These are phyloP conservation scores for Solanum chacoense DNA, from an alignment of 305 asterid species.

Conservation along the genomic window DNA sequence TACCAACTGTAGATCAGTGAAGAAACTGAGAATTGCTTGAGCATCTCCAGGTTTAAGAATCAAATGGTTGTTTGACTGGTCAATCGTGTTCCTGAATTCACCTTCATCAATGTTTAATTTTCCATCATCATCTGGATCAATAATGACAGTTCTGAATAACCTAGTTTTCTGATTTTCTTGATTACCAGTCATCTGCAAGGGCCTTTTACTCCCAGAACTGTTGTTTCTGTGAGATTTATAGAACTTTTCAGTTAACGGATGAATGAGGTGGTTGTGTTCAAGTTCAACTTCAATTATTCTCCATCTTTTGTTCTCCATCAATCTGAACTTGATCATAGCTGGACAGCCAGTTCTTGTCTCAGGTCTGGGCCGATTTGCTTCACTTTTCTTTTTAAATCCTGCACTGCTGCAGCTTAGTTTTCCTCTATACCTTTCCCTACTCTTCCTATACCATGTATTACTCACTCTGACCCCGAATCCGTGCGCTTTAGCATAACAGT, in stretches of 20 bases:
- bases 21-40: constrained; percentile 30
- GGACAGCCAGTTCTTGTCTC: constrained; percentile 67
- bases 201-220: constrained; percentile 38
- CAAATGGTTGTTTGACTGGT: constrained; percentile 21
- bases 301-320: constrained; percentile 49
- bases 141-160: constrained; percentile 39
- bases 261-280: constrained; percentile 51
- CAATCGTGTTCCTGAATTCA: constrained; percentile 10
- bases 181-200: constrained; percentile 23
- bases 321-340: constrained; percentile 52
- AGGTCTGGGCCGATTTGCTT: constrained; percentile 47
- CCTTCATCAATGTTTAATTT: constrained; percentile 13
- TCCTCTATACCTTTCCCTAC: constrained; percentile 50
- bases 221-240: constrained; percentile 34
- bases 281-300: constrained; percentile 49
- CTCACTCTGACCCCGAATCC: constrained; percentile 61
- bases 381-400: constrained; percentile 57
- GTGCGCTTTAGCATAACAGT: constrained; percentile 48
- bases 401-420: constrained; percentile 61
- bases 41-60: constrained; percentile 41
- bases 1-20: constrained; percentile 37
- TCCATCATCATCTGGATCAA: constrained; percentile 29
- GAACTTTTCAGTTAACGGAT: constrained; percentile 22
- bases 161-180: constrained; percentile 26
- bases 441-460: constrained; percentile 57